A percentile compares a stretch with the other conserved stretches of the same genome.
phyloP scores from a whole-genome alignment of 441 rosid genomes.

The Adansonia grandidieri region DNA sequence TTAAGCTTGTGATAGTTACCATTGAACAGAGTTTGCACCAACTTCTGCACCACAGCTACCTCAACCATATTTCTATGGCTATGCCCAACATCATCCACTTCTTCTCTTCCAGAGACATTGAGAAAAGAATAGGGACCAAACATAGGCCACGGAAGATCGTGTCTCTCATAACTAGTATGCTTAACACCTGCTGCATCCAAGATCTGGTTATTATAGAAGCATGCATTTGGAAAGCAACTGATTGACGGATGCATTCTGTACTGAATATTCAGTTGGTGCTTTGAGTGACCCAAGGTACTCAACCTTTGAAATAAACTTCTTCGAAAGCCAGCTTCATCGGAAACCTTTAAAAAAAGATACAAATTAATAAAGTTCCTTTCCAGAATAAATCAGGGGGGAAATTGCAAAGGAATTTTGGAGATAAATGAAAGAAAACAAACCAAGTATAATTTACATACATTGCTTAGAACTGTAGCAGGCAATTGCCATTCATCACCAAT shows the following conservation, averaged over 20 bases:
- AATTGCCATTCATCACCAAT: conserved; percentile 54
- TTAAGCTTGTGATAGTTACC: conserved; percentile 32
- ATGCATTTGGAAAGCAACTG: conserved; percentile 46
- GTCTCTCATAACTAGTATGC: conserved; percentile 26
- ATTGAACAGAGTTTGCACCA: conserved; percentile 36
- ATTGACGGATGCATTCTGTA: conserved; percentile 64
- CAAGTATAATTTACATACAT: conserved; percentile 30
- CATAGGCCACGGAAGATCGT: conserved; percentile 40
- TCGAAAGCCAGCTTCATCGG: conserved; percentile 47
- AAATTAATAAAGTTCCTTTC: background rate
- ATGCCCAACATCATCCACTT: conserved; percentile 29
- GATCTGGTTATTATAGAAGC: conserved; percentile 40
- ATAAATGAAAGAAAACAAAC: background rate
- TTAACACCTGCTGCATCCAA: conserved; percentile 41
- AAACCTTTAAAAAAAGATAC: conserved; percentile 31
- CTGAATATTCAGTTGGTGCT: conserved; percentile 46
- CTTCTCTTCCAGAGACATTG: conserved; percentile 51
- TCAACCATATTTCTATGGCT: conserved; percentile 50
- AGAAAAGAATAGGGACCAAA: conserved; percentile 57
- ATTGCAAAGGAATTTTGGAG: background rate
- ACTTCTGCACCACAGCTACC: conserved; percentile 42
- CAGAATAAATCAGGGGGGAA: background rate
- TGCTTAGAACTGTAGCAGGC: conserved; percentile 45
- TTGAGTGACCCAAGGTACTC: conserved; percentile 41
- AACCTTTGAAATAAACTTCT: conserved; percentile 59